A percentile compares a stretch with the other conserved stretches of the same genome.
phyloP scores from a whole-genome alignment of 73 alveolate species.

The Tetrahymena elliotti region DNA sequence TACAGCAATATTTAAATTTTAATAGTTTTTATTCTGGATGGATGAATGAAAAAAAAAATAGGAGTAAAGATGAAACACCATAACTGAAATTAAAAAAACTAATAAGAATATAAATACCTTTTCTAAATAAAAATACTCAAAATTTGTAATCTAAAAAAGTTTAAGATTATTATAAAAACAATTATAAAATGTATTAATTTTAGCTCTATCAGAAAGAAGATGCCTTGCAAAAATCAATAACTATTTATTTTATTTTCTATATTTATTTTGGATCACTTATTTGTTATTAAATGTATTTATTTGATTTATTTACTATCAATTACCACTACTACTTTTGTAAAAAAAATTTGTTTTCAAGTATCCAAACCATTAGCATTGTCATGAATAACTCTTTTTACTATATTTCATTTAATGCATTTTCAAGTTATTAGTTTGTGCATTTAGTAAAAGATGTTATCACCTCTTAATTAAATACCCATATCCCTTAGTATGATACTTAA shows the following conservation, averaged over 20 bases:
- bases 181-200: no score
- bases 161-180: no score
- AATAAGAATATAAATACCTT: no score
- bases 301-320: background rate
- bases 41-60: no score
- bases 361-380: background rate
- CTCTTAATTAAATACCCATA: background rate
- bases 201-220: background rate
- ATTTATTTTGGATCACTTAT: background rate
- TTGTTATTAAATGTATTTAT: no score
- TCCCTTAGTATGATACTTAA: background rate
- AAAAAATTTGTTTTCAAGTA: background rate
- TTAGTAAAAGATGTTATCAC: background rate
- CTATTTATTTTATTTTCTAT: background rate
- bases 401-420: background rate
- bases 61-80: no score
- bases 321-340: background rate
- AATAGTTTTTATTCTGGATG: no score
- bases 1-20: no score
- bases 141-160: no score
- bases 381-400: background rate
- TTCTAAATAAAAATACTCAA: no score
- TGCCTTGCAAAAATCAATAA: background rate
- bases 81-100: no score
- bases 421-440: background rate